phyloP scores from a whole-genome alignment of 345 rosid species.

The Boechera retrofracta region DNA sequence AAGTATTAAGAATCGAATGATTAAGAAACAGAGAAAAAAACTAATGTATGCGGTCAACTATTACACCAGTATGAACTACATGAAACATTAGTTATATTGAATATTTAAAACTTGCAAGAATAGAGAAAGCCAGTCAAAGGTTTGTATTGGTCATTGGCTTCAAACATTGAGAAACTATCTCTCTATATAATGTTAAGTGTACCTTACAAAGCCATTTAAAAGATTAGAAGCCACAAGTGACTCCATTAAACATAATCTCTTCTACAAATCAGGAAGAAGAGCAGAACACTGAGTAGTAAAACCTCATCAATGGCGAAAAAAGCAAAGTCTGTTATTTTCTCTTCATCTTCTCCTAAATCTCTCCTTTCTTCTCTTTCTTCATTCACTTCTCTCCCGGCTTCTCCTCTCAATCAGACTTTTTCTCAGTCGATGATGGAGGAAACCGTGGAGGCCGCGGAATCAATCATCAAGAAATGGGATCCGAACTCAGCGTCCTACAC shows the following conservation, averaged over 20 bases:
- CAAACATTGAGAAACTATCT: constrained; percentile 16
- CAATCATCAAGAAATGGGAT: constrained; percentile 71
- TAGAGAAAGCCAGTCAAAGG: constrained; percentile 18
- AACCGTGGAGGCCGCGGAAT: constrained; percentile 52
- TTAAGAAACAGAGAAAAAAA: background rate
- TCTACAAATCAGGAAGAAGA: background rate
- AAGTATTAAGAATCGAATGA: background rate
- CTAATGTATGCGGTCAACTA: background rate
- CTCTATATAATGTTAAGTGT: constrained; percentile 21
- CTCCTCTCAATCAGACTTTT: constrained; percentile 29
- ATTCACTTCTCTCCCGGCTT: constrained; percentile 39
- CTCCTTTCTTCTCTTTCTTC: constrained; percentile 35
- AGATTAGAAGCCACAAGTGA: background rate
- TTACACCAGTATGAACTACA: constrained; percentile 7
- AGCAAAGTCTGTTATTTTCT: constrained; percentile 11
- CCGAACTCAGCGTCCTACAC: constrained; percentile 46
- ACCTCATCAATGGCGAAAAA: constrained; percentile 33
- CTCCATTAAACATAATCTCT: background rate
- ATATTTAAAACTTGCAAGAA: constrained; percentile 4
- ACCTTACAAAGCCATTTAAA: constrained; percentile 22
- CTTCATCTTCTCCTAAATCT: constrained; percentile 30
- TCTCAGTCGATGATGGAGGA: constrained; percentile 59
- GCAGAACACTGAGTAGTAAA: background rate
- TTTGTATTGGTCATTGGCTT: constrained; percentile 23
- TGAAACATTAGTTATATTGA: background rate